Evolutionary conservation across 768 basidiomycete genomes (phyloP).

Genomic region (Tulasnella sp.): DNA sequence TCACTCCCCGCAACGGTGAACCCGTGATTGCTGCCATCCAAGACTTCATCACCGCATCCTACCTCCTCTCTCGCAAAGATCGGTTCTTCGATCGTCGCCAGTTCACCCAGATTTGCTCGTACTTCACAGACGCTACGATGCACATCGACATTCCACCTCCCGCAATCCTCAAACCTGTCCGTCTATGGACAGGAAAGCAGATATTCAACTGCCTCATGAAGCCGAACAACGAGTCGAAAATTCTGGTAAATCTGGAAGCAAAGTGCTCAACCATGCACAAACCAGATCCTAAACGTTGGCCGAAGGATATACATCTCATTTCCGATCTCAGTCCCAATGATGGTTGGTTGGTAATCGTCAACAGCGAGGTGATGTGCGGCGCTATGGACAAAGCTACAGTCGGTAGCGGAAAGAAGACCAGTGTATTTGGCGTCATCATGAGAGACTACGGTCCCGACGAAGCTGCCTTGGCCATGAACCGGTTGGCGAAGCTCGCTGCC

Average conservation of each 20-base stretch:
- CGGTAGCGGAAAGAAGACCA: constrained; percentile 98
- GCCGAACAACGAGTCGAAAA: constrained; percentile 69
- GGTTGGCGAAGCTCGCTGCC: constrained; percentile 88
- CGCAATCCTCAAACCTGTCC: constrained; percentile 80
- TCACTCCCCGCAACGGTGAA: constrained; percentile 96
- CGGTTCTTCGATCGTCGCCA: constrained; percentile 86
- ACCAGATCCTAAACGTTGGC: constrained; percentile 49
- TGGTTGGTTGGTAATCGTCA: constrained; percentile 92
- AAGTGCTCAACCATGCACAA: constrained; percentile 88
- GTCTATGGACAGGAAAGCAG: constrained; percentile 97
- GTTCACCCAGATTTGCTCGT: constrained; percentile 94
- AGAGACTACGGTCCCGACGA: constrained; percentile 93
- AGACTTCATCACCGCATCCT: constrained; percentile 98
- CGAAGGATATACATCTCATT: constrained; percentile 42
- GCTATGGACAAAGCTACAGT: constrained; percentile 98
- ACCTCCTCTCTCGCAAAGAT: constrained; percentile 84
- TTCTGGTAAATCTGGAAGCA: constrained; percentile 88
- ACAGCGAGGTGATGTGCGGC: constrained; percentile 98
- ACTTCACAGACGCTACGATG: constrained; percentile 78
- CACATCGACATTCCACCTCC: constrained; percentile 95
- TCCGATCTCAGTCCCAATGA: constrained; percentile 92
- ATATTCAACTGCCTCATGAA: constrained; percentile 96
- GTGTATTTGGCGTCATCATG: constrained; percentile 95
- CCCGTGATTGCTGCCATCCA: constrained; percentile 99
- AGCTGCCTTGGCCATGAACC: constrained; percentile 90